These are phyloP conservation scores for Boletus eberwhitei DNA, from an alignment of 768 basidiomycete species.

Conservation along the genomic window DNA sequence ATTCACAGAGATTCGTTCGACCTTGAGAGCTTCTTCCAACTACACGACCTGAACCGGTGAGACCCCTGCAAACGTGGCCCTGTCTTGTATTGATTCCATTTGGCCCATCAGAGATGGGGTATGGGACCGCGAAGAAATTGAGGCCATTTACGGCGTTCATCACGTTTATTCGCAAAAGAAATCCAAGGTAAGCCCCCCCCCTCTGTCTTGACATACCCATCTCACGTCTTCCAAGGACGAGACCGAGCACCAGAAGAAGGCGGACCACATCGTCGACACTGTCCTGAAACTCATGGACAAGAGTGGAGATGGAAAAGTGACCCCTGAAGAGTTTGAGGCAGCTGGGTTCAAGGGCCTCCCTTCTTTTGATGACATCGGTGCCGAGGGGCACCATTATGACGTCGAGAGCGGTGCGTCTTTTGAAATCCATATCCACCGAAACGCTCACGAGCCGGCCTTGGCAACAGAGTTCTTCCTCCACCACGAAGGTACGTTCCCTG, in stretches of 20 bases:
- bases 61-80: conserved; percentile 11
- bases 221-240: conserved; percentile 50
- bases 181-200: conserved; percentile 49
- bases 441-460: background rate
- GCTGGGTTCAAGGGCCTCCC: conserved; percentile 76
- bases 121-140: conserved; percentile 86
- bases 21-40: conserved; percentile 84
- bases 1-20: conserved; percentile 73
- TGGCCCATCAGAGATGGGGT: conserved; percentile 60
- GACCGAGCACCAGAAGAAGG: conserved; percentile 76
- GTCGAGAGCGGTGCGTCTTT: conserved; percentile 72
- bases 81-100: background rate
- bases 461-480: conserved; percentile 86
- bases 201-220: background rate
- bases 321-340: conserved; percentile 65
- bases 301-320: conserved; percentile 66
- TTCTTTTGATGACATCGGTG: conserved; percentile 79
- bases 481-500: conserved; percentile 76
- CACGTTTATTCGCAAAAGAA: conserved; percentile 85
- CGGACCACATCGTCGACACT: conserved; percentile 67
- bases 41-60: conserved; percentile 89
- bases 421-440: background rate
- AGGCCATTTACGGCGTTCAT: conserved; percentile 95
- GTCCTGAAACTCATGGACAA: conserved; percentile 73
- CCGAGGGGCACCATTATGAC: conserved; percentile 92